phyloP scores from a whole-genome alignment of 31 red algal species.

The Endocladia muricata region DNA sequence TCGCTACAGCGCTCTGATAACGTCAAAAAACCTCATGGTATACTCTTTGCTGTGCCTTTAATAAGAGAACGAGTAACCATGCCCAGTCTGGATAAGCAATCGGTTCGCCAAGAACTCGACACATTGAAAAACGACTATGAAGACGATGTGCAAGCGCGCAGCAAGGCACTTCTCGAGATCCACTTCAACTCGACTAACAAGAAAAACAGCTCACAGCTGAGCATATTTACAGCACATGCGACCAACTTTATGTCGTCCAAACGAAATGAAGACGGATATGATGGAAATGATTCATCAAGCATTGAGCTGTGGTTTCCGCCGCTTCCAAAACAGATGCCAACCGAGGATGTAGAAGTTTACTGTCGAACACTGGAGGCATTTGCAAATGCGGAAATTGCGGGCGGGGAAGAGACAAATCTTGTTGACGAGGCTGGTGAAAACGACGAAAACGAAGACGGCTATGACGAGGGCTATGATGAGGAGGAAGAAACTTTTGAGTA shows the following conservation, averaged over 20 bases:
- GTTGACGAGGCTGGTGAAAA: slow-evolving; percentile 35
- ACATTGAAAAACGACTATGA: slow-evolving; percentile 64
- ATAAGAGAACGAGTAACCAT: too few species aligned
- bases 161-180: slow-evolving; percentile 27
- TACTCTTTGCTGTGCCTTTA: too few species aligned
- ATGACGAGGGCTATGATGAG: slow-evolving; percentile 15
- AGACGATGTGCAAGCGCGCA: slow-evolving; percentile 37
- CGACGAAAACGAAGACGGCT: slow-evolving; percentile 34
- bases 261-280: slow-evolving; percentile 33
- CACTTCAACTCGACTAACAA: slow-evolving; percentile 49
- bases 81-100: too few species aligned
- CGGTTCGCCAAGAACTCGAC: too few species aligned
- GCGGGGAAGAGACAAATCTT: slow-evolving; percentile 66
- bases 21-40: too few species aligned
- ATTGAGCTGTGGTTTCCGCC: slow-evolving; percentile 82
- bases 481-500: slow-evolving; percentile 44
- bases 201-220: slow-evolving; percentile 24
- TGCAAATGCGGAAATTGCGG: slow-evolving; percentile 67
- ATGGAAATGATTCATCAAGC: slow-evolving; percentile 15
- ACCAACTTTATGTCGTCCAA: slow-evolving; percentile 56
- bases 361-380: slow-evolving; percentile 68
- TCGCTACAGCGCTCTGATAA: not conserved
- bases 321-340: slow-evolving; percentile 44
- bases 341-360: slow-evolving; percentile 50
- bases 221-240: slow-evolving; percentile 46